Conservation (phyloP, 1,284 basidiomycete species). For the Rhodotorula sp. region DNA sequence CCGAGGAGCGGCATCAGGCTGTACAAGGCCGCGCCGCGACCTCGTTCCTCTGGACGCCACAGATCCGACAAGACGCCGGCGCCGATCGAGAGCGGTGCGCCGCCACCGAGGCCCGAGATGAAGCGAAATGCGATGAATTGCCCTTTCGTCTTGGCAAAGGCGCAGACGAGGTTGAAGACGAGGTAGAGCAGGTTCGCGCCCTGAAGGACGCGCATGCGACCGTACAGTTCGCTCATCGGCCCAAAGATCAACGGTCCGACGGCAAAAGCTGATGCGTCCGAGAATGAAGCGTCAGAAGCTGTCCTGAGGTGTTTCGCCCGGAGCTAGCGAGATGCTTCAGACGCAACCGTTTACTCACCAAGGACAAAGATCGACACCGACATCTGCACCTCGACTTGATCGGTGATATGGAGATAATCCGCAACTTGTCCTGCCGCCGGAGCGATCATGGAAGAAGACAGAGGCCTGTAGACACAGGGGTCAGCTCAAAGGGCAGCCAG, state of each 20-base stretch:
- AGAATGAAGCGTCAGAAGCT: background rate
- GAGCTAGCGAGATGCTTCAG: background rate
- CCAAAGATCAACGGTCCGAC: conserved; percentile 60
- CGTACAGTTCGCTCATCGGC: conserved; percentile 61
- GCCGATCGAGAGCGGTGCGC: conserved; percentile 45
- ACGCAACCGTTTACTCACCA: background rate
- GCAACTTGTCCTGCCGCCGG: conserved; percentile 62
- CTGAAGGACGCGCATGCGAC: conserved; percentile 43
- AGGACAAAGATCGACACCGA: conserved; percentile 67
- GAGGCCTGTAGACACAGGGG: conserved; percentile 47
- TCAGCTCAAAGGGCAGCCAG: background rate
- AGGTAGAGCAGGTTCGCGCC: conserved; percentile 37
- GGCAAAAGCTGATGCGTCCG: conserved; percentile 45
- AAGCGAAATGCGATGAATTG: conserved; percentile 52
- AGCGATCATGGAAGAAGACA: conserved; percentile 70
- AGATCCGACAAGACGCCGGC: conserved; percentile 66
- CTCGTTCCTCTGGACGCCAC: conserved; percentile 66
- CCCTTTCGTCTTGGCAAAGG: conserved; percentile 60
- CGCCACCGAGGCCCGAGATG: conserved; percentile 46
- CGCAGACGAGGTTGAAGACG: conserved; percentile 53
- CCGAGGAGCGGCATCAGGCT: conserved; percentile 56
- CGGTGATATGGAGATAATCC: conserved; percentile 60
- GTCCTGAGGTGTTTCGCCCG: background rate
- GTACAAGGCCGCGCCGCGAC: conserved; percentile 65
- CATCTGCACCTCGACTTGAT: conserved; percentile 56